Percentiles rank a stretch among this genome's conserved stretches.
Evolutionary conservation across 2,329 filamentous ascomycete genomes (phyloP).

Genomic region (Chrysosporium queenslandicum): DNA sequence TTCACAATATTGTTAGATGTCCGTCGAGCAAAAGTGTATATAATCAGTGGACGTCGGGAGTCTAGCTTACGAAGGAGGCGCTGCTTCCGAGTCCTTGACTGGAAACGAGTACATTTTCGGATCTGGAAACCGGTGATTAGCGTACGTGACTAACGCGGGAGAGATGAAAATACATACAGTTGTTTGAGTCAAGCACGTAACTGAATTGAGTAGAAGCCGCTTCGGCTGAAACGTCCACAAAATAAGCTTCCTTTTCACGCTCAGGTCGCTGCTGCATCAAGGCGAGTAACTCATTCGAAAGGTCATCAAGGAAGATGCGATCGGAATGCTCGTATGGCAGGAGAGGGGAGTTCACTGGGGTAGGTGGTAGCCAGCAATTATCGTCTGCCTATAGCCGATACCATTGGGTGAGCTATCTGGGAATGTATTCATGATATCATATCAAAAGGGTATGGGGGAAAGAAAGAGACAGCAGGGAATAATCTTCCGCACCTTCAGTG

Average conservation of each 20-base stretch:
- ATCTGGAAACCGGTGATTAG: conserved; percentile 8
- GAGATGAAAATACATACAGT: conserved; percentile 25
- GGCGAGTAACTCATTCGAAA: conserved; percentile 48
- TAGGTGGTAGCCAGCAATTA: conserved; percentile 37
- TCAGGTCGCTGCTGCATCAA: conserved; percentile 40
- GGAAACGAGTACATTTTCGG: not conserved
- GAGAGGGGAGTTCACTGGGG: conserved; percentile 26
- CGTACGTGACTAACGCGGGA: not conserved
- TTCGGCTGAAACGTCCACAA: conserved; percentile 22
- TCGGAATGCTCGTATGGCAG: conserved; percentile 33
- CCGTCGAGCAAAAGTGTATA: not conserved
- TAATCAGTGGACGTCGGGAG: not conserved
- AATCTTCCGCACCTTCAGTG: conserved; percentile 28
- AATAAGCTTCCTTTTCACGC: conserved; percentile 31
- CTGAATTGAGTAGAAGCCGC: conserved; percentile 35
- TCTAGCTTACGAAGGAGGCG: conserved; percentile 22
- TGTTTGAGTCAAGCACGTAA: conserved; percentile 25
- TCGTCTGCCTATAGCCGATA: conserved; percentile 23
- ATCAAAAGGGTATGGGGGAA: not conserved
- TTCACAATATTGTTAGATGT: not conserved
- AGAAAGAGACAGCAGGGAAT: conserved; percentile 8
- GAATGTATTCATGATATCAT: not conserved
- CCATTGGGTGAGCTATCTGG: not conserved
- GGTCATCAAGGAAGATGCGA: conserved; percentile 48
- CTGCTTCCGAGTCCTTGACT: not conserved